Evolutionary conservation across 2,329 filamentous ascomycete genomes (phyloP), one percentile per base, ranked within the genome.

Genomic region (Botrytis fabae): DNA sequence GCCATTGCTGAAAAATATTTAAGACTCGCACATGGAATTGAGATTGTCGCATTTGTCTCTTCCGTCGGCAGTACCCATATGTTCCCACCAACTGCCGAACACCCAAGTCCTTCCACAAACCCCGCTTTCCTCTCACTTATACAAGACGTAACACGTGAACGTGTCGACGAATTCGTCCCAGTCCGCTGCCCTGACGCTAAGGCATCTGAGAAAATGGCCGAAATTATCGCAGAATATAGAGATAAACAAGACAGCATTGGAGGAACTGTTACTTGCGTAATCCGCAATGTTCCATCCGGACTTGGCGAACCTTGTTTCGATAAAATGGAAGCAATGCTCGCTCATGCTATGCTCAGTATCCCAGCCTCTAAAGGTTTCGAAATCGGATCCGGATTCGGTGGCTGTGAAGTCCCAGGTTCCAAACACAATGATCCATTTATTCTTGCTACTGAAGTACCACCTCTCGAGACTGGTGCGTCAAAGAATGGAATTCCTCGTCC

Each of bases 301-400:
- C 88, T 98, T 4, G 96, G 96, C 74, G 96, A 98, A 86, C 96
- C 95, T 0, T 93, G 90, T 83, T 98, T 99, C 82, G 93, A 97
- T 83, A 98, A 98, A 86, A 87, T 98, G 62, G 95, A 99, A 85
- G 96, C 96, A 12, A 89, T 89, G 81, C 90, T 99, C 64, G 95
- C 90, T 40, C 95, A 98, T 80, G 96, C 93, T 68, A 98, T 99
- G 93, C 88, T 98, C 76, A 94, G 90, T 81, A 97, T 98, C 79
- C 96, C 96, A 8, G 94, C 96, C 5, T 95, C 93, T 54, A 99
- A 98, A 85, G 95, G 92, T 71, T 98, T 98, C 81, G 95, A 98
- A 82, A 91, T 98, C 77, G 96, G 96, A 71, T 97, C 93, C 70
- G 96, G 96, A 20, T 98, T 98, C 82, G 90, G 87, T 69, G 95